Base-by-base conservation (phyloP, 768 basidiomycete genomes). In the Leccinum barrowsii region DNA sequence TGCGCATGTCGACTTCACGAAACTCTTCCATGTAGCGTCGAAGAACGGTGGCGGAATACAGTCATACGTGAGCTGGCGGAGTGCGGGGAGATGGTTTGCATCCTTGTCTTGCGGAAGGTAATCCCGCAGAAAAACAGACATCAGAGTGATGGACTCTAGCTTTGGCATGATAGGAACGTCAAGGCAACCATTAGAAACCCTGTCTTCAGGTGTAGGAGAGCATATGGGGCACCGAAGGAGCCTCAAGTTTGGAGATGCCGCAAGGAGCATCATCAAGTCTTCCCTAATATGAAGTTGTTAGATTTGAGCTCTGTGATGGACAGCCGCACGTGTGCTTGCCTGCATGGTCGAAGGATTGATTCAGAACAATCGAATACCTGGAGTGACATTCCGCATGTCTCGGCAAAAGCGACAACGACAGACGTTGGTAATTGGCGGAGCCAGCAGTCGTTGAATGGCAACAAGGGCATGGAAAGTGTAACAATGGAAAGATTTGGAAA, bases 11-110 rank as follows among this genome's bases (percentile, higher is more conserved):
- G 60, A 35, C 52, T 57, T 63, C 37, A 72, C 49, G 26, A 72
- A 70, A 24, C 59, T 63, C 50, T 62, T 70, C 69, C 70, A 70
- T n/a, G 61, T 60, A n/a, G 62, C 30, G 17, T 68, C 68, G 21
- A 67, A 63, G 52, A 70, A 70, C 19, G 69, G 68, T 2, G 66
- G 70, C 4, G 70, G 70, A 22, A 68, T 70, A 48, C 70, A 70
- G 37, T 70, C 70, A n/a, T 72, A 70, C 11, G 64, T 68, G 30
- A 72, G 69, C 42, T 68, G 65, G 35, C 70, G 64, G 40, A 72
- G 69, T 28, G 70, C 66, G 32, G 70, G 69, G 37, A 72, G 55
- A 32, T 64, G 67, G 48, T 72, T 72, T 40, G 56, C 60, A 32
- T 65, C 57, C 40, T 66, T 70, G 40, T 72, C 55, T 40, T 64